A percentile compares a stretch with the other conserved stretches of the same genome.
phyloP scores from a whole-genome alignment of 805 yeast genomes.

The Blastobotrys mokoenaii region DNA sequence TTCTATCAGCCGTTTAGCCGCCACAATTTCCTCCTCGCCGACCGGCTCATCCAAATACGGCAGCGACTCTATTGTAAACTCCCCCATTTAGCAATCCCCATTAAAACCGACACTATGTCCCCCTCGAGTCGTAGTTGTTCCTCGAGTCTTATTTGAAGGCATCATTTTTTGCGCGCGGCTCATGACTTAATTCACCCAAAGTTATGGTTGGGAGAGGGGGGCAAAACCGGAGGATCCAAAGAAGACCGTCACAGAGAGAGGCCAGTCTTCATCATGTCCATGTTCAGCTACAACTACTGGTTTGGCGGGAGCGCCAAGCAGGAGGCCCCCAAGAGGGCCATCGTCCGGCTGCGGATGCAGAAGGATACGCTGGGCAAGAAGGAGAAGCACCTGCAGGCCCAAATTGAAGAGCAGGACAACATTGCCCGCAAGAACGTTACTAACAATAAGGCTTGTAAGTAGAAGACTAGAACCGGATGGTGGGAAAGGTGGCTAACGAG shows the following conservation, averaged over 20 bases:
- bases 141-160: too few species aligned
- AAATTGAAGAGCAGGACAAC: slow-evolving; percentile 71
- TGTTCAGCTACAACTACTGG: slow-evolving; percentile 21
- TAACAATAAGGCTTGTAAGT: slow-evolving; percentile 45
- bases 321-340: slow-evolving; percentile 88
- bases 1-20: not conserved
- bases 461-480: slow-evolving; percentile 7
- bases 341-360: slow-evolving; percentile 81
- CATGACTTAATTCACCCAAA: not conserved
- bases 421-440: slow-evolving; percentile 72
- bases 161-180: not conserved
- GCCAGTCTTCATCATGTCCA: too few species aligned
- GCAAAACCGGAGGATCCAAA: too few species aligned
- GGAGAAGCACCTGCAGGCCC: slow-evolving; percentile 69
- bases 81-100: too few species aligned
- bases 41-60: not conserved
- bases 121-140: too few species aligned
- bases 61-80: not conserved
- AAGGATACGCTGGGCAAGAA: slow-evolving; percentile 81
- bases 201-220: not conserved
- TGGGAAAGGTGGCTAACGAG: not conserved
- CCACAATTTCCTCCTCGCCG: not conserved
- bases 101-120: too few species aligned
- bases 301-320: slow-evolving; percentile 61
- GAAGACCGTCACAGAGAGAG: too few species aligned